Conservation (phyloP, 2,329 filamentous ascomycete genomes). For the Juglanconis sp. region DNA sequence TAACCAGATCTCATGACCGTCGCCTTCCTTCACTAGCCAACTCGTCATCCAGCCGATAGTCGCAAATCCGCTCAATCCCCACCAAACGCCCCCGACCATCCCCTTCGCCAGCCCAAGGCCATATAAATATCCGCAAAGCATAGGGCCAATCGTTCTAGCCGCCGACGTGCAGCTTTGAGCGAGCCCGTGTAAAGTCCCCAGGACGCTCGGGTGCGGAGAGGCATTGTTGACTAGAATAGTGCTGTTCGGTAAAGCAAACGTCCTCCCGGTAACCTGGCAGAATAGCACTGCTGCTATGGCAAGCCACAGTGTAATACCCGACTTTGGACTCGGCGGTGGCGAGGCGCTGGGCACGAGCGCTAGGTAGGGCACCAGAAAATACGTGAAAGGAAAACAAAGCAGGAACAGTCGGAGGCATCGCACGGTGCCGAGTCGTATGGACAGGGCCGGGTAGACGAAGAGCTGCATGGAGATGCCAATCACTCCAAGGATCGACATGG, state of each 20-base stretch:
- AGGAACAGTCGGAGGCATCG: constrained; percentile 66
- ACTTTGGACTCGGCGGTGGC: constrained; percentile 43
- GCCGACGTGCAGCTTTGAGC: constrained; percentile 58
- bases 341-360: constrained; percentile 60
- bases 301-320: constrained; percentile 59
- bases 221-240: constrained; percentile 48
- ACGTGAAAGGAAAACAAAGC: constrained; percentile 67
- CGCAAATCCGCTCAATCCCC: constrained; percentile 50
- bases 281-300: constrained; percentile 61
- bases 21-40: constrained; percentile 55
- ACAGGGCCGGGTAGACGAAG: constrained; percentile 66
- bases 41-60: constrained; percentile 48
- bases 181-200: constrained; percentile 46
- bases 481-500: constrained; percentile 71
- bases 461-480: constrained; percentile 75
- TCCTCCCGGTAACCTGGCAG: constrained; percentile 64
- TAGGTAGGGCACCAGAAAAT: constrained; percentile 68
- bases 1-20: constrained; percentile 63
- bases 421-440: constrained; percentile 64
- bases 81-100: constrained; percentile 57
- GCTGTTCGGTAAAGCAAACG: constrained; percentile 53
- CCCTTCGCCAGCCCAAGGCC: constrained; percentile 56
- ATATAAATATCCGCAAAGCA: constrained; percentile 59
- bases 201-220: constrained; percentile 44
- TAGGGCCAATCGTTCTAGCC: constrained; percentile 57